Evolutionary conservation across 2,329 filamentous ascomycete species (phyloP).

Genomic region (Graphilbum sp.): DNA sequence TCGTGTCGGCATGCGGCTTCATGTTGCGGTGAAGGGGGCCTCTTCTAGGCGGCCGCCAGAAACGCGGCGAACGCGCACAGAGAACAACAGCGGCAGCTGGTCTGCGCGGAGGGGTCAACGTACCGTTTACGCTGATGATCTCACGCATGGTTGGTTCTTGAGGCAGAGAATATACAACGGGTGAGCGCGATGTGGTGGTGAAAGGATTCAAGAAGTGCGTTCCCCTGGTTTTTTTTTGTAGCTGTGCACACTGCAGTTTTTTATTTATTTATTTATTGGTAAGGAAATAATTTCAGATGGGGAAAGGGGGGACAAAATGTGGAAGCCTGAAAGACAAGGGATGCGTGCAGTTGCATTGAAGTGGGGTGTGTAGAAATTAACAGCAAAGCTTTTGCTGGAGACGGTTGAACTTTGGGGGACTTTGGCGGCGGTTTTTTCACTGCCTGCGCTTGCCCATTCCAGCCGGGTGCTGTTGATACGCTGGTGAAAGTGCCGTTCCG

Average conservation of each 20-base stretch:
- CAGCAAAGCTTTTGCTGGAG: too few relatives aligned
- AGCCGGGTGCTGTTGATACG: background rate
- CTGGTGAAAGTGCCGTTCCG: conserved; percentile 1
- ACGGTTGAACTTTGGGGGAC: background rate
- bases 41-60: too few relatives aligned
- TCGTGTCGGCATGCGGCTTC: background rate
- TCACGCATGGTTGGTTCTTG: conserved; percentile 68
- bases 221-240: conserved; percentile 5
- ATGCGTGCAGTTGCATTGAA: conserved; percentile 1
- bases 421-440: background rate
- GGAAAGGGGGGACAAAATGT: conserved; percentile 4
- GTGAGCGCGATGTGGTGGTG: background rate
- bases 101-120: conserved; percentile 10
- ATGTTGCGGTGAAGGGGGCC: background rate
- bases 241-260: conserved; percentile 1
- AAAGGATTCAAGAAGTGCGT: conserved; percentile 2
- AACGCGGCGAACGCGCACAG: conserved; percentile 7
- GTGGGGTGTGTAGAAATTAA: conserved; percentile 2
- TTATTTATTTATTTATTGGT: conserved; percentile 4
- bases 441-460: background rate
- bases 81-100: conserved; percentile 4
- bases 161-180: conserved; percentile 1
- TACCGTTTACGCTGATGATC: conserved; percentile 98
- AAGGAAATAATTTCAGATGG: conserved; percentile 2
- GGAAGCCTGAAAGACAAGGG: conserved; percentile 4